Percentiles rank a stretch among this genome's conserved stretches.
Evolutionary conservation across 73 alveolate species (phyloP).

Genomic region (Blepharisma stoltei): DNA sequence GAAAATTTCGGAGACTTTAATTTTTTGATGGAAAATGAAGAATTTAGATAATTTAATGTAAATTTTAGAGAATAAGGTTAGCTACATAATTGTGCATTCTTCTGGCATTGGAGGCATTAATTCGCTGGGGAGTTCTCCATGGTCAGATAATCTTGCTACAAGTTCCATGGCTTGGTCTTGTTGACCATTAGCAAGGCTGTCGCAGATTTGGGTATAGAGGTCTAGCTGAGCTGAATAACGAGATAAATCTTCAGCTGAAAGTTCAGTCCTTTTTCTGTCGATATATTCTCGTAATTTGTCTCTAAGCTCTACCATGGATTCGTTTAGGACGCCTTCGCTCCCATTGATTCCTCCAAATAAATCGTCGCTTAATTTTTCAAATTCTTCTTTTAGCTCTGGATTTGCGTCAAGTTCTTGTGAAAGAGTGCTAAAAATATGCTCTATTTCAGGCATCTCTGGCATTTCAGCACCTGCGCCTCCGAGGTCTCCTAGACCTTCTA

Average conservation of each 20-base stretch:
- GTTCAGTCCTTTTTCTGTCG: background rate
- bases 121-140: conserved; percentile 19
- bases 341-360: background rate
- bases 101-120: conserved; percentile 12
- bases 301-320: conserved; percentile 13
- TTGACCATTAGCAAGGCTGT: background rate
- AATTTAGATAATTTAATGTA: too few species aligned
- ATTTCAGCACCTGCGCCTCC: background rate
- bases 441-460: background rate
- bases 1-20: background rate
- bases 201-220: background rate
- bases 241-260: background rate
- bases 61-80: too few species aligned
- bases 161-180: conserved; percentile 14
- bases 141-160: background rate
- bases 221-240: conserved; percentile 2
- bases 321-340: background rate
- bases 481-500: conserved; percentile 1
- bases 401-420: conserved; percentile 9
- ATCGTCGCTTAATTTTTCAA: background rate
- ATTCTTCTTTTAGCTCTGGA: conserved; percentile 10
- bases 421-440: background rate
- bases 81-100: conserved; percentile 17
- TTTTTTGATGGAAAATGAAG: too few species aligned
- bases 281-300: background rate